Base-by-base conservation (phyloP, 495 filamentous ascomycete species). In the Tuber umbilicatum region DNA sequence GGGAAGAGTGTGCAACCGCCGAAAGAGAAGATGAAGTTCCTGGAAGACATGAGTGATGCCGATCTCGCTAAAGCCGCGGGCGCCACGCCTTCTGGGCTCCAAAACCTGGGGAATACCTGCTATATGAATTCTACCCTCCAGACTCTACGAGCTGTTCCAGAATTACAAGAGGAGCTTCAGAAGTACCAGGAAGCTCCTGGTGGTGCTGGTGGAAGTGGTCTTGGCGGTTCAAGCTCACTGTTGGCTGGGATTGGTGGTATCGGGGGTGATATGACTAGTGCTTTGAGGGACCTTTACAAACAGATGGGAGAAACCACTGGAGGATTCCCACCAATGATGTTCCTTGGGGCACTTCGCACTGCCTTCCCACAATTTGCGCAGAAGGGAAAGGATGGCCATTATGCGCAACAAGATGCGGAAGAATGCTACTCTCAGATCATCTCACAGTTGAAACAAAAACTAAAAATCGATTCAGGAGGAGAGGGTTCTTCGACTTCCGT, bases 401-500 rank as follows among this genome's bases (percentile, higher is more conserved):
- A 89, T 82, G 93, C 94, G 12, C 95, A 99, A 81, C 95, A 99
- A 84, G 95, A 99, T 85, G 95, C 95, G 2, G 95, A 99, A 82
- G 95, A 99, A 83, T 97, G 94, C 27, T 99, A 94, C 92, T 96
- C 96, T 35, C 94, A 98, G 82, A 97, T 99, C 71, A 83, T 99
- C 9, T 89, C 89, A n/a, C 91, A 94, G 82, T 85, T 99, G 68
- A 90, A 91, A 43, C 87, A 91, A 76, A 96, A 92, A 82, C 84
- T 97, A 73, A 91, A 90, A 82, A 84, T 91, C 73, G 88, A 88
- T 73, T 71, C 80, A 2, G 86, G 85, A 4, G 55, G 27, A 64
- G 85, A 85, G 16, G 81, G 82, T 14, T 84, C 85, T 31, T 82
- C 84, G 3, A 81, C 79, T 23, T 88, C 90, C 9, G 81, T 84